Evolutionary conservation across 768 basidiomycete species (phyloP), one percentile per base, ranked within the genome.

Genomic region (Rickenella mellea): DNA sequence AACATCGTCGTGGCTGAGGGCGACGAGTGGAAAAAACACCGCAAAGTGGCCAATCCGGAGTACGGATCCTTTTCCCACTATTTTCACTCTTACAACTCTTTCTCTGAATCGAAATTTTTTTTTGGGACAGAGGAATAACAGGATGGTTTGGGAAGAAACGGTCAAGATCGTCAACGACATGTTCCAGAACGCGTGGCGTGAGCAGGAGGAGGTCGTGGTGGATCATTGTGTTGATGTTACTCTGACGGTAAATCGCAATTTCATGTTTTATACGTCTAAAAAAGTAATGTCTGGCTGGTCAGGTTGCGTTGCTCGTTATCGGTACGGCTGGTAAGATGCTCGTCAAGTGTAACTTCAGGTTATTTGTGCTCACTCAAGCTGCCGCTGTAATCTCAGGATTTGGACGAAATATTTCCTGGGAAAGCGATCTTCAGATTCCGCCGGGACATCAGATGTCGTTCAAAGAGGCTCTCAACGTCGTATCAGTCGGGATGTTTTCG

Each of bases 1-100:
- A 85, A 83, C 47, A 75, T 83, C 29, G 69, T 83, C n/a, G 70
- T 67, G 2, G 73, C 76, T 0, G 80, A 83, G 49, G 75, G 73
- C 20, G 71, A 75, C 3, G 66, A 74, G 44, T 83, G 80, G 80
- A 79, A 79, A 55, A 69, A 70, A 24, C 78, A 78, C 47, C 60
- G 79, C 35, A 78, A 74, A 52, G 70, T 83, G 30, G 61, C 71
- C n/a, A 76, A 75, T 1, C 78, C 79, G 14, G 71, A 76, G 77
- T 77, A 32, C 10, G 12, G 4, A 11, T 15, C 15, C 33, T 2
- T 36, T 9, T 11, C 14, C 32, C 5, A 36, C 29, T 15, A 10
- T 30, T 15, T 25, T 8, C 12, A 14, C 22, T 20, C 24, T 21
- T 9, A 5, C 22, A 41, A 32, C 14, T 14, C 21, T 14, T 15